A percentile compares a stretch with the other conserved stretches of the same genome.
phyloP scores from a whole-genome alignment of 1,284 basidiomycete genomes.

The Meripilus lineatus region DNA sequence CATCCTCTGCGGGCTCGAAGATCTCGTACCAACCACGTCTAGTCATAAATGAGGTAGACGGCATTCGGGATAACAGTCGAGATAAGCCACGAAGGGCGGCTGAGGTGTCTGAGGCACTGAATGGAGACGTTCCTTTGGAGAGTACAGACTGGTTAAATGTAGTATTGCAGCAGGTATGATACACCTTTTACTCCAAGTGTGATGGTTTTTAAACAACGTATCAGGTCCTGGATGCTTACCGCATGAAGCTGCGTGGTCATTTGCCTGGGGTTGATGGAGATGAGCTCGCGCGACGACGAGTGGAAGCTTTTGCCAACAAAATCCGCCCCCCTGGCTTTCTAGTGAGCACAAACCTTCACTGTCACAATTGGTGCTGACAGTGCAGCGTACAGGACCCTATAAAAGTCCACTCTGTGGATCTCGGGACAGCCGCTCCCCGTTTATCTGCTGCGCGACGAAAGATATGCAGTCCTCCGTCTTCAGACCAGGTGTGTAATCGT shows the following conservation, averaged over 20 bases:
- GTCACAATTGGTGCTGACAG: too few species aligned
- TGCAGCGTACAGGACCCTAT: conserved; percentile 80
- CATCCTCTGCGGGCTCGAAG: conserved; percentile 46
- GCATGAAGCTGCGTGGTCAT: conserved; percentile 63
- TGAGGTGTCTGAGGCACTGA: conserved; percentile 5
- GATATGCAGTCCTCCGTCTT: conserved; percentile 16
- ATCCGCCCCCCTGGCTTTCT: conserved; percentile 64
- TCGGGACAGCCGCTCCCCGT: conserved; percentile 65
- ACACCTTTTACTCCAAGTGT: background rate
- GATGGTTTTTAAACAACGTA: background rate
- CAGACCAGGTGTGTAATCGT: conserved; percentile 21
- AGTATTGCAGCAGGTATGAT: conserved; percentile 57
- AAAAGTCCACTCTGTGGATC: conserved; percentile 67
- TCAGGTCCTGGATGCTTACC: conserved; percentile 67
- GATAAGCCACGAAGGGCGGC: background rate
- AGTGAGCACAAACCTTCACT: conserved; percentile 43
- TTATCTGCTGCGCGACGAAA: conserved; percentile 53
- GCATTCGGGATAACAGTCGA: conserved; percentile 5
- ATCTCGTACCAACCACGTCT: conserved; percentile 54
- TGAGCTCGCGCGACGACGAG: conserved; percentile 61
- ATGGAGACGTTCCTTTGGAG: conserved; percentile 30
- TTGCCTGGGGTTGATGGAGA: conserved; percentile 60
- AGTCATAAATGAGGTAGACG: conserved; percentile 25
- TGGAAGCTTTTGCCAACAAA: conserved; percentile 69
- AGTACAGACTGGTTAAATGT: conserved; percentile 76